These are phyloP conservation scores for Rubus parviflorus DNA, from an alignment of 306 rosid species.

Conservation along the genomic window DNA sequence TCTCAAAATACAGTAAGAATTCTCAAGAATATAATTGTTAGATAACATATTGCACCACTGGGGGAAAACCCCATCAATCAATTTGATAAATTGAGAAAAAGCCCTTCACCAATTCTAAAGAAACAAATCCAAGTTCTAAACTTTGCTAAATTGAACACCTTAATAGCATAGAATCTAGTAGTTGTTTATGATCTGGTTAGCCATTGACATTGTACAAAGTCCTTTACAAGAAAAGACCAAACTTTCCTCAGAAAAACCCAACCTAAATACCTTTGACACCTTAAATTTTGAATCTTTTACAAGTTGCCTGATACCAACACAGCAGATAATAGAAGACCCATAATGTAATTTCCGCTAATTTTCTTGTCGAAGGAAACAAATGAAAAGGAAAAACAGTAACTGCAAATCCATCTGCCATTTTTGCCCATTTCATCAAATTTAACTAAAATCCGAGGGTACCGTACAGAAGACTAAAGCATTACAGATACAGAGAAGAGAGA, in stretches of 20 bases:
- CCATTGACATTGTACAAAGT: background rate
- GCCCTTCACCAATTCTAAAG: background rate
- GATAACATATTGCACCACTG: no score
- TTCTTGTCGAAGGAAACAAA: background rate
- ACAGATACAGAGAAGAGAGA: background rate
- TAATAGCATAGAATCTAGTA: background rate
- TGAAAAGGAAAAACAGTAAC: background rate
- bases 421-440: background rate
- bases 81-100: no score
- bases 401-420: slow-evolving; percentile 4
- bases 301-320: background rate
- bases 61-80: no score
- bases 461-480: background rate
- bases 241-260: background rate
- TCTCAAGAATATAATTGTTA: no score
- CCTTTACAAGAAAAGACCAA: background rate
- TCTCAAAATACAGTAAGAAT: background rate
- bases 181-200: background rate
- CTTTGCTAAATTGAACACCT: background rate
- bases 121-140: slow-evolving; percentile 4
- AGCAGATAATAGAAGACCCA: background rate
- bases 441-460: no score
- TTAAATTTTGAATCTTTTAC: background rate
- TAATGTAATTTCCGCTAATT: background rate
- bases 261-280: background rate